Evolutionary conservation across 176 grass and related monocot genomes (phyloP).

Genomic region (Oryza meyeriana): DNA sequence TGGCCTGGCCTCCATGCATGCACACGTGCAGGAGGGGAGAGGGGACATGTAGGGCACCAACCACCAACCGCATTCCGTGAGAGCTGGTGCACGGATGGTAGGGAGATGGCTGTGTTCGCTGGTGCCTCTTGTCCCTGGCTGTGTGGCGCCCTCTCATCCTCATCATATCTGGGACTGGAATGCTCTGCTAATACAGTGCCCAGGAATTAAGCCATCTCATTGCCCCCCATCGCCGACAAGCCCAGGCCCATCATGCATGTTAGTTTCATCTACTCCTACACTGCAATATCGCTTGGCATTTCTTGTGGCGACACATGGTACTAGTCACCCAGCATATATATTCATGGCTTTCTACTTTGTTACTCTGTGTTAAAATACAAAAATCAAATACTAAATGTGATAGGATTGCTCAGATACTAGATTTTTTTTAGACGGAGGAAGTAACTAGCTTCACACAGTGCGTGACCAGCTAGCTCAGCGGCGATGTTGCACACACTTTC

Average conservation of each 20-base stretch:
- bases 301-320: background rate
- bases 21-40: background rate
- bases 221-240: background rate
- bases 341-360: too few relatives aligned
- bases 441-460: too few relatives aligned
- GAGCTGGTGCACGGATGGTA: constrained; percentile 17
- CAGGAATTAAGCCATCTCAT: background rate
- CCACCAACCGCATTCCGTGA: background rate
- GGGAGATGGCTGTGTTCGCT: constrained; percentile 15
- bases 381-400: too few relatives aligned
- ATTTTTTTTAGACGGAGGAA: too few relatives aligned
- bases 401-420: too few relatives aligned
- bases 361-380: too few relatives aligned
- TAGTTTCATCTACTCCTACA: background rate
- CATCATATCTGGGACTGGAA: background rate
- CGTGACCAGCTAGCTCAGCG: background rate
- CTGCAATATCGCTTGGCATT: background rate
- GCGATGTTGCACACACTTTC: background rate
- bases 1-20: background rate
- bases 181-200: background rate
- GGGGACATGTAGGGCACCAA: constrained; percentile 16
- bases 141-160: background rate
- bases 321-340: too few relatives aligned
- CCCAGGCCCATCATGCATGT: background rate
- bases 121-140: constrained; percentile 1